These are phyloP conservation scores for Gentiana straminea DNA, from an alignment of 257 asterid species.

Conservation along the genomic window DNA sequence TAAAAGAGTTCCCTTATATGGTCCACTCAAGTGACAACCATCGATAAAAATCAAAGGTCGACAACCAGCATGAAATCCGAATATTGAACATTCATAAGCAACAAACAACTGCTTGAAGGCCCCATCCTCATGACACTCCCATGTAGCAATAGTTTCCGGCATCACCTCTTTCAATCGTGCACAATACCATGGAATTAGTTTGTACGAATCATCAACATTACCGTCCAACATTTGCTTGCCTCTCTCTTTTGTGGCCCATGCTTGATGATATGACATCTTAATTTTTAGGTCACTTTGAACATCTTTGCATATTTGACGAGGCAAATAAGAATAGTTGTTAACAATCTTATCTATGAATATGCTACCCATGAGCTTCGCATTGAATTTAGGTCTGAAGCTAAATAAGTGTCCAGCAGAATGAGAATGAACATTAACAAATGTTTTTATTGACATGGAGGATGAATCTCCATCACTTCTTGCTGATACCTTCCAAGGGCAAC, in stretches of 20 bases:
- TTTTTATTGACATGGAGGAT: neutral
- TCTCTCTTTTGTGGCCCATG: neutral
- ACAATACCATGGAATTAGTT: conserved; percentile 14
- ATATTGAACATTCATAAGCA: neutral
- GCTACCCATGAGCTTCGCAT: neutral
- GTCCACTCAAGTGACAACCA: conserved; percentile 1
- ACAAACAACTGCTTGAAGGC: neutral
- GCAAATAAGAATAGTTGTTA: neutral
- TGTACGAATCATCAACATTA: conserved; percentile 11
- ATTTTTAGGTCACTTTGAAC: neutral
- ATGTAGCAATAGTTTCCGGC: neutral
- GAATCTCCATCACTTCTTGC: neutral
- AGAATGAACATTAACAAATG: neutral
- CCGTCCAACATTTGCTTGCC: conserved; percentile 1
- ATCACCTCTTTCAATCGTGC: conserved; percentile 1
- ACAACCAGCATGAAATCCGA: neutral
- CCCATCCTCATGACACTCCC: neutral
- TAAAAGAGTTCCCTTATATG: neutral
- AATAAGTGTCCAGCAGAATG: conserved; percentile 1
- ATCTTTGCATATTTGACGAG: conserved; percentile 1
- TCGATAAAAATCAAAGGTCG: neutral
- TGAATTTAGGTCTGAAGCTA: neutral
- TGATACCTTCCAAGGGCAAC: too few relatives aligned
- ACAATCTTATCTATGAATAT: neutral
- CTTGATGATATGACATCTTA: conserved; percentile 4